A percentile compares a stretch with the other conserved stretches of the same genome.
phyloP scores from a whole-genome alignment of 2,329 filamentous ascomycete genomes.

The Dichotomopilus funicola region DNA sequence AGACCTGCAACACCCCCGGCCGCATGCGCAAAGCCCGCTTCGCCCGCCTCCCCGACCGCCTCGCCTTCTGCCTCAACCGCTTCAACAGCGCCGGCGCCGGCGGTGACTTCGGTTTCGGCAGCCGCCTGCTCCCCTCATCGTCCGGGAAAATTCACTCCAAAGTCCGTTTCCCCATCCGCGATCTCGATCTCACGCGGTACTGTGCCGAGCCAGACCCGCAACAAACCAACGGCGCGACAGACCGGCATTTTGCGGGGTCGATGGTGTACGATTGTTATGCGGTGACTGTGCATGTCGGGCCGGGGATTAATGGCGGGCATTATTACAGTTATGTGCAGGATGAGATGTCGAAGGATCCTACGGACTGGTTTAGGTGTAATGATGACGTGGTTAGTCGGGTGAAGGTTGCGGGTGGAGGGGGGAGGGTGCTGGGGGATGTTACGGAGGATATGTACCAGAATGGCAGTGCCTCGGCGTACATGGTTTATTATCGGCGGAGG shows the following conservation, averaged over 20 bases:
- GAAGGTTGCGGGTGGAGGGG: constrained; percentile 33
- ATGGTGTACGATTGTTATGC: constrained; percentile 82
- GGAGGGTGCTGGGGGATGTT: constrained; percentile 27
- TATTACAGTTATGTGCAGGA: constrained; percentile 68
- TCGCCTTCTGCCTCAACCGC: constrained; percentile 71
- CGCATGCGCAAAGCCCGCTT: constrained; percentile 67
- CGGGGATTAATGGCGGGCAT: constrained; percentile 64
- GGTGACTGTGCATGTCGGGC: constrained; percentile 70
- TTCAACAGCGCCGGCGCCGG: constrained; percentile 31
- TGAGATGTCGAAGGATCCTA: constrained; percentile 38
- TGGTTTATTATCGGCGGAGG: constrained; percentile 36
- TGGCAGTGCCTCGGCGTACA: constrained; percentile 38
- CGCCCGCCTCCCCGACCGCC: constrained; percentile 69
- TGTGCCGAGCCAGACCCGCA: constrained; percentile 29
- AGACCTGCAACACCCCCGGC: constrained; percentile 62
- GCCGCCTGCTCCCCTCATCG: constrained; percentile 6
- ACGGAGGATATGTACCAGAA: constrained; percentile 36
- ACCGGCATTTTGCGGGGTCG: constrained; percentile 43
- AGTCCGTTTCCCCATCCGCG: constrained; percentile 70
- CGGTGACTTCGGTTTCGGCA: constrained; percentile 11
- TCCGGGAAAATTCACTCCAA: constrained; percentile 62
- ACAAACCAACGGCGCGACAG: constrained; percentile 27
- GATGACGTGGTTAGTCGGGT: constrained; percentile 38
- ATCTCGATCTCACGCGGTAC: constrained; percentile 49
- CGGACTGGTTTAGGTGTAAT: constrained; percentile 45